Evolutionary conservation across 768 basidiomycete genomes (phyloP).

Genomic region (Tylopilus sp.): DNA sequence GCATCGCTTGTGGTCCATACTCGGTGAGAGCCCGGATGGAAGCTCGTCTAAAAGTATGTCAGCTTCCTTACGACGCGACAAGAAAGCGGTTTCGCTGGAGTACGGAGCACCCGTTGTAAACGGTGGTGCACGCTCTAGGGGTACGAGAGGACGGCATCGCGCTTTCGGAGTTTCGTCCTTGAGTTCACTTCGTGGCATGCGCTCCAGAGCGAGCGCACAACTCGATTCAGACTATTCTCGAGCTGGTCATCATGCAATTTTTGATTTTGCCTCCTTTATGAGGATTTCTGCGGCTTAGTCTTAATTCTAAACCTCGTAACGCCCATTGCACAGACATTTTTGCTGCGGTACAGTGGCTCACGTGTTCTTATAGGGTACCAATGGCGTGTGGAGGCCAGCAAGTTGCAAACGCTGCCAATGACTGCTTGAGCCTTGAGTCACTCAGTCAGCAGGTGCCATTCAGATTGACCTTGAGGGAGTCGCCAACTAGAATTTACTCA

Average conservation of each 20-base stretch:
- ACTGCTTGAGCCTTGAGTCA: no score
- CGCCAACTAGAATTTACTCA: no score
- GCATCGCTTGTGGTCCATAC: neutral
- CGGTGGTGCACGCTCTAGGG: constrained; percentile 8
- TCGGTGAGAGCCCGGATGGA: neutral
- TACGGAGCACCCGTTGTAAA: neutral
- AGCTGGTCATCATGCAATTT: constrained; percentile 18
- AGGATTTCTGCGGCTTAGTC: no score
- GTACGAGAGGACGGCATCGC: neutral
- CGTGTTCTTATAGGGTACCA: no score
- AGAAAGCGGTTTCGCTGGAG: neutral
- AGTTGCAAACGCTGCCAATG: no score
- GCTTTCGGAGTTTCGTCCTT: neutral
- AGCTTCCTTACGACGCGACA: neutral
- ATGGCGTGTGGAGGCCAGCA: no score
- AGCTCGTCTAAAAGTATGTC: fast-evolving
- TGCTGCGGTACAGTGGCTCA: no score
- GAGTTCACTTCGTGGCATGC: neutral
- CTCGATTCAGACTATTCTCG: constrained; percentile 35
- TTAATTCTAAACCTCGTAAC: no score
- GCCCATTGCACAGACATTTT: no score
- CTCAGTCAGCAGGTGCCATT: no score
- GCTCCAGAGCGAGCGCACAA: constrained; percentile 20
- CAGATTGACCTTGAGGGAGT: no score
- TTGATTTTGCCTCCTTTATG: constrained; percentile 10